Evolutionary conservation across 352 stramenopile species (phyloP).

Genomic region (Lagenidium sp.): DNA sequence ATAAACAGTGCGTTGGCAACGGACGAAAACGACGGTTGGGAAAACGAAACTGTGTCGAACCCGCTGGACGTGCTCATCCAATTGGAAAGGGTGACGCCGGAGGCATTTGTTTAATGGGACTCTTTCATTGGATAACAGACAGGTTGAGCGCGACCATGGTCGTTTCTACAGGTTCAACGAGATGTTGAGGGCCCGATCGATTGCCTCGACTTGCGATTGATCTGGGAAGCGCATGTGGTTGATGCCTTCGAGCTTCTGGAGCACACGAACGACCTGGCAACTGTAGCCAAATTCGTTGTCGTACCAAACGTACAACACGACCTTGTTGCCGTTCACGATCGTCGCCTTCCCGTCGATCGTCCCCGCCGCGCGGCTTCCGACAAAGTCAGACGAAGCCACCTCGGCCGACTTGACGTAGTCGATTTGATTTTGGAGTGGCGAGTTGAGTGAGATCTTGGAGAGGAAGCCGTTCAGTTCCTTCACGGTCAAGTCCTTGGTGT

Average conservation of each 20-base stretch:
- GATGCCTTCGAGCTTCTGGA: slow-evolving; percentile 77
- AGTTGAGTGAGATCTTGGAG: slow-evolving; percentile 74
- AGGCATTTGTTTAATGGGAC: too few relatives aligned
- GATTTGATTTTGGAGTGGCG: slow-evolving; percentile 82
- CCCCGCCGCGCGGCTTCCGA: slow-evolving; percentile 59
- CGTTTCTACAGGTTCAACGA: slow-evolving; percentile 8
- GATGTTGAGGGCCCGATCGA: slow-evolving; percentile 59
- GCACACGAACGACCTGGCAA: slow-evolving; percentile 74
- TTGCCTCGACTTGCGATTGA: slow-evolving; percentile 50
- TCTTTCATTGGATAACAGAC: too few relatives aligned
- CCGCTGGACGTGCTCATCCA: too few relatives aligned
- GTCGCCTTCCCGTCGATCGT: slow-evolving; percentile 82
- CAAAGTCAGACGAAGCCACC: slow-evolving; percentile 77
- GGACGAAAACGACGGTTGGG: too few relatives aligned
- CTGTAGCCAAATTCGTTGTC: slow-evolving; percentile 90
- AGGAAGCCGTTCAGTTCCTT: slow-evolving; percentile 73
- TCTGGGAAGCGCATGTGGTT: slow-evolving; percentile 65
- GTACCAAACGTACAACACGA: slow-evolving; percentile 87
- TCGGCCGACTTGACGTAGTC: slow-evolving; percentile 83
- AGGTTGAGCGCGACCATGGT: too few relatives aligned
- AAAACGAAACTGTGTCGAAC: too few relatives aligned
- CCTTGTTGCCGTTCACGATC: slow-evolving; percentile 78
- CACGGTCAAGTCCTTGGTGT: slow-evolving; percentile 45
- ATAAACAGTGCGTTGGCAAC: too few relatives aligned
- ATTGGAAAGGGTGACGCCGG: too few relatives aligned